These are phyloP conservation scores for Triadica sebifera DNA, from an alignment of 345 rosid species.

Conservation along the genomic window DNA sequence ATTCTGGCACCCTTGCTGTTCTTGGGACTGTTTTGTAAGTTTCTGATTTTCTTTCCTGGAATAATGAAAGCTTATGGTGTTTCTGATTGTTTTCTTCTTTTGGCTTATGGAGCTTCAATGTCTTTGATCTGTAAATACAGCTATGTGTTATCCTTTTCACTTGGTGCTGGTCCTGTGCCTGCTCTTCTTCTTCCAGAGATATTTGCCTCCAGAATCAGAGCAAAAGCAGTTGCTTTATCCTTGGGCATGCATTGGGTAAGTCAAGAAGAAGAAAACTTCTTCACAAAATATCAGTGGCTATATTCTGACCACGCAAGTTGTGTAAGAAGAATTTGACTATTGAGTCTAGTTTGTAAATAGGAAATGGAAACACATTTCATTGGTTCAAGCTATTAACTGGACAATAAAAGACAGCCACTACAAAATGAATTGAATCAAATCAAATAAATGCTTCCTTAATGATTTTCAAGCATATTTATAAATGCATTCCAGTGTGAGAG, in stretches of 20 bases:
- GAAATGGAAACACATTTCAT: too few species aligned
- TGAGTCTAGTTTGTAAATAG: neutral
- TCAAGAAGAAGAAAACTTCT: conserved; percentile 10
- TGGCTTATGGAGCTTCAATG: conserved; percentile 14
- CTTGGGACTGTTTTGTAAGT: conserved; percentile 96
- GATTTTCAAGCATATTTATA: neutral
- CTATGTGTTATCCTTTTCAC: conserved; percentile 92
- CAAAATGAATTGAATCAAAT: too few species aligned
- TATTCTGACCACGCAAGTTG: too few species aligned
- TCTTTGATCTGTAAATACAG: conserved; percentile 39
- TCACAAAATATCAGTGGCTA: neutral
- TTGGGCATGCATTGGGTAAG: conserved; percentile 97
- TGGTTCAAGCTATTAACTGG: neutral
- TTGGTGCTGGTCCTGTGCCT: conserved; percentile 99
- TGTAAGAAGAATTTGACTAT: too few species aligned
- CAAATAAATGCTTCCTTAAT: neutral
- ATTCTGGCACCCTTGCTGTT: conserved; percentile 89
- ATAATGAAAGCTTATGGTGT: neutral
- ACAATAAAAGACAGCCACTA: neutral
- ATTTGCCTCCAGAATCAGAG: conserved; percentile 93
- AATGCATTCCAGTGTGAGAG: neutral
- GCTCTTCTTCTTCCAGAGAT: conserved; percentile 97
- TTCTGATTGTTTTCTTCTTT: neutral
- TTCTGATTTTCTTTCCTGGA: neutral
- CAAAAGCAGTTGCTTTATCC: conserved; percentile 91